Base-by-base conservation (phyloP, 768 basidiomycete genomes). In the Harrya chromipes region DNA sequence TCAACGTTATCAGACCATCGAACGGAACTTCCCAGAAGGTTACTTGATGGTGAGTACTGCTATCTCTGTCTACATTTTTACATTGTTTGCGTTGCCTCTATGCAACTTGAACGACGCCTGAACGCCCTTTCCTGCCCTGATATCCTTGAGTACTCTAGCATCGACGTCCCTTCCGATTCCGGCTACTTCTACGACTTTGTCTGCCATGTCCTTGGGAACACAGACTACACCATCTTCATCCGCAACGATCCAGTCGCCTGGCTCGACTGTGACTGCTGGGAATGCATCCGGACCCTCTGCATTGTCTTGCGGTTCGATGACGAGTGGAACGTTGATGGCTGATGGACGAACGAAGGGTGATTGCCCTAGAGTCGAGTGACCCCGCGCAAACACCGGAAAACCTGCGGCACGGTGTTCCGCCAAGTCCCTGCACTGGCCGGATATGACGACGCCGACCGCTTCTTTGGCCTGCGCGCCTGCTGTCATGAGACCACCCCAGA, bases 401-500 rank as follows among this genome's bases (percentile, higher is more conserved):
- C 69, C 70, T 9, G 82, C 72, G 5, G 71, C 70, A 35, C 83
- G 78, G 58, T 90, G 88, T 68, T 95, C 94, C 6, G 77, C 74
- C 12, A 93, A 65, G 68, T 97, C 94, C 60, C 94, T 79, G 69
- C 87, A 90, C 14, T 90, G 81, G 10, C 90, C 90, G 38, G 85
- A 88, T 51, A 95, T 85, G 36, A 95, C 73, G 40, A 87, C 90
- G 11, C 90, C 93, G 20, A 73, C 71, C 12, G 83, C 84, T 17
- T 78, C 78, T 48, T 84, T 82, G 12, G 81, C 78, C 61, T 82
- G 79, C 1, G 92, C 92, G 19, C 90, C 90, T 0, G 89, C 87
- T 11, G 90, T 84, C 91, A 93, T 91, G 42, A 91, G 80, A 17
- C 93, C 92, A 20, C 93, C 92, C 93, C 93, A 95, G 6, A 92